Evolutionary conservation across 2,329 filamentous ascomycete species (phyloP).

Genomic region (Colletotrichum chlorophyti): DNA sequence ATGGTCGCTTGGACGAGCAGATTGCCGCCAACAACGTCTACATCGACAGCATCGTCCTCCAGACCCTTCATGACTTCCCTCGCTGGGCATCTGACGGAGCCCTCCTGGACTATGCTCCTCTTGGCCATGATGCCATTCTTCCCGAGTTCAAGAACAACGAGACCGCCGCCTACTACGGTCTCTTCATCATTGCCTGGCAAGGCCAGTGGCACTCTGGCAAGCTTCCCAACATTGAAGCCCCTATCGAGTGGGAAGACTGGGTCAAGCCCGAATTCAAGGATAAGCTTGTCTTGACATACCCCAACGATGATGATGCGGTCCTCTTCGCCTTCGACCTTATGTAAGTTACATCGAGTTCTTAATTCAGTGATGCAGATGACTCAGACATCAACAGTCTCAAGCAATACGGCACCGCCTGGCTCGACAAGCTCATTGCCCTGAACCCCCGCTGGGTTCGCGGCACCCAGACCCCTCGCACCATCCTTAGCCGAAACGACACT

Average conservation of each 20-base stretch:
- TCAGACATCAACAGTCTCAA: slow-evolving; percentile 36
- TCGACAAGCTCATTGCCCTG: slow-evolving; percentile 53
- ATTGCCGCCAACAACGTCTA: slow-evolving; percentile 44
- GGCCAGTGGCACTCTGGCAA: slow-evolving; percentile 45
- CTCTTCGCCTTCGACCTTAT: slow-evolving; percentile 57
- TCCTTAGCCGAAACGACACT: slow-evolving; percentile 40
- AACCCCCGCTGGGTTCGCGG: slow-evolving; percentile 62
- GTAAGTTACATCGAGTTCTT: slow-evolving; percentile 36
- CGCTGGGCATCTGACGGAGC: slow-evolving; percentile 56
- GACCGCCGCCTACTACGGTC: slow-evolving; percentile 48
- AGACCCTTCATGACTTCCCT: slow-evolving; percentile 58
- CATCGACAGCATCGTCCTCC: slow-evolving; percentile 55
- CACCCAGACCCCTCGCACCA: slow-evolving; percentile 47
- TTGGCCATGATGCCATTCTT: slow-evolving; percentile 50
- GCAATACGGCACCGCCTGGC: slow-evolving; percentile 52
- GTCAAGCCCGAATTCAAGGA: slow-evolving; percentile 57
- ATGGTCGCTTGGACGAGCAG: slow-evolving; percentile 52
- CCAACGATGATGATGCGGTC: slow-evolving; percentile 64
- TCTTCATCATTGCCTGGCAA: slow-evolving; percentile 45
- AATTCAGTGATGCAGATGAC: not conserved
- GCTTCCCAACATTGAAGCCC: slow-evolving; percentile 39
- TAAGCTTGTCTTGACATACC: slow-evolving; percentile 61
- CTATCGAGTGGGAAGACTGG: slow-evolving; percentile 49
- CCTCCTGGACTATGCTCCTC: slow-evolving; percentile 56
- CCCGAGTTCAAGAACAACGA: slow-evolving; percentile 48